Percentiles rank a stretch among this genome's conserved stretches.
These are phyloP conservation scores for Fomitopsis pinicola DNA, from an alignment of 1,284 basidiomycete genomes.

Conservation along the genomic window DNA sequence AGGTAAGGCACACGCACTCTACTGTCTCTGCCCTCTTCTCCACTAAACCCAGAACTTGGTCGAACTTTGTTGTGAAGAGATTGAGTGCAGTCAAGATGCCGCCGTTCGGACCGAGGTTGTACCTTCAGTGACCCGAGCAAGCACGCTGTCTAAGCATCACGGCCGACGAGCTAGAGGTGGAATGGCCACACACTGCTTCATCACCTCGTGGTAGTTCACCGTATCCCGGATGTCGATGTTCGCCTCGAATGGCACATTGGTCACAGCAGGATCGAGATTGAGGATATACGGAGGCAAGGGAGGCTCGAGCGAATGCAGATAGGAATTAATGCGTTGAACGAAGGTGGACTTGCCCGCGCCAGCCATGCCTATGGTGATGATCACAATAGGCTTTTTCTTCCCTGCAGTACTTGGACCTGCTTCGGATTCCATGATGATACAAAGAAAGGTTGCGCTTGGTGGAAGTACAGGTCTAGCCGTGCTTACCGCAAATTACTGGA, in stretches of 20 bases:
- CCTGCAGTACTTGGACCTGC: background rate
- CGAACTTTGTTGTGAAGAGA: constrained; percentile 98
- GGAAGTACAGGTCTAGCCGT: no score
- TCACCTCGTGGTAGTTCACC: constrained; percentile 95
- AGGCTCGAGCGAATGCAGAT: constrained; percentile 65
- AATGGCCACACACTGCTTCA: constrained; percentile 87
- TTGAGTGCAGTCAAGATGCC: constrained; percentile 97
- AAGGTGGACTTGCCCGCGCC: constrained; percentile 97
- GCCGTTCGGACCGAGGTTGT: constrained; percentile 97
- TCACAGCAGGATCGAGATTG: constrained; percentile 97
- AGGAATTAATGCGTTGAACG: constrained; percentile 88
- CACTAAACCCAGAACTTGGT: constrained; percentile 90
- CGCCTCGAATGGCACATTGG: constrained; percentile 86
- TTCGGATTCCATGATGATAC: background rate
- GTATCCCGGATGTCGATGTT: constrained; percentile 99
- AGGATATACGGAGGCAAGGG: constrained; percentile 88
- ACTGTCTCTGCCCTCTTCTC: constrained; percentile 88
- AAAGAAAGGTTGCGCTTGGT: no score
- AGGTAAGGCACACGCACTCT: constrained; percentile 59
- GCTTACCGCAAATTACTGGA: no score
- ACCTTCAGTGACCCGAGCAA: constrained; percentile 47
- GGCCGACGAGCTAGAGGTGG: constrained; percentile 10
- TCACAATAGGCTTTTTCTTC: constrained; percentile 67
- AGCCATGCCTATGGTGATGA: constrained; percentile 92
- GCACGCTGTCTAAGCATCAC: constrained; percentile 5